phyloP scores from a whole-genome alignment of 2,329 filamentous ascomycete species.

The Penicillium concentricum region DNA sequence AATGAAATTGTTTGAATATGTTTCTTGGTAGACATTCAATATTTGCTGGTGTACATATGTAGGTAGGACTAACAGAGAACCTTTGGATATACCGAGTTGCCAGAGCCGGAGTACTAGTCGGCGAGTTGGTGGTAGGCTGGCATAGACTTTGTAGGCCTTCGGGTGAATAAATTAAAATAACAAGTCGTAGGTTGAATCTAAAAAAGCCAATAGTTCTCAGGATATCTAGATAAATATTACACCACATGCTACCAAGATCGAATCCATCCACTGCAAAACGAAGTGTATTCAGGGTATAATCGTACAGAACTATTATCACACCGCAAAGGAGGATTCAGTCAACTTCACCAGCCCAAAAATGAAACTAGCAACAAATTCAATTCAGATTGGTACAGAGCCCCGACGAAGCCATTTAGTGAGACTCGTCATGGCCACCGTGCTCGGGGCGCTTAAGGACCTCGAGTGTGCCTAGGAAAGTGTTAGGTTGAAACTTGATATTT shows the following conservation, averaged over 20 bases:
- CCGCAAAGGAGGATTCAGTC: constrained; percentile 6
- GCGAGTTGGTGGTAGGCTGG: neutral
- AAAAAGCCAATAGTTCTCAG: neutral
- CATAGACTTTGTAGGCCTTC: neutral
- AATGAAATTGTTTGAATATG: neutral
- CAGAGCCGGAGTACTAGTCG: neutral
- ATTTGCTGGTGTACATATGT: neutral
- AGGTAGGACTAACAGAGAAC: neutral
- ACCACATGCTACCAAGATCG: neutral
- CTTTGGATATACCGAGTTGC: neutral
- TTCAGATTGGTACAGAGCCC: neutral
- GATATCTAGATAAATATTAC: neutral
- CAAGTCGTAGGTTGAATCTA: neutral
- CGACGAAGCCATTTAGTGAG: constrained; percentile 8
- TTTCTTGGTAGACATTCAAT: neutral
- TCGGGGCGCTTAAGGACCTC: constrained; percentile 37
- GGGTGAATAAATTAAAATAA: neutral
- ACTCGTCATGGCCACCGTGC: constrained; percentile 5
- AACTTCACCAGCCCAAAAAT: neutral
- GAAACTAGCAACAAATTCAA: neutral
- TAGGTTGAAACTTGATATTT: neutral
- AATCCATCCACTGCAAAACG: neutral
- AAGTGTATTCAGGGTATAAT: constrained; percentile 33
- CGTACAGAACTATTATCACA: constrained; percentile 25
- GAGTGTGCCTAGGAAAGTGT: constrained; percentile 25